A percentile compares a stretch with the other conserved stretches of the same genome.
Conservation (phyloP, 108 stramenopile species). For the Nitzschia palea region DNA sequence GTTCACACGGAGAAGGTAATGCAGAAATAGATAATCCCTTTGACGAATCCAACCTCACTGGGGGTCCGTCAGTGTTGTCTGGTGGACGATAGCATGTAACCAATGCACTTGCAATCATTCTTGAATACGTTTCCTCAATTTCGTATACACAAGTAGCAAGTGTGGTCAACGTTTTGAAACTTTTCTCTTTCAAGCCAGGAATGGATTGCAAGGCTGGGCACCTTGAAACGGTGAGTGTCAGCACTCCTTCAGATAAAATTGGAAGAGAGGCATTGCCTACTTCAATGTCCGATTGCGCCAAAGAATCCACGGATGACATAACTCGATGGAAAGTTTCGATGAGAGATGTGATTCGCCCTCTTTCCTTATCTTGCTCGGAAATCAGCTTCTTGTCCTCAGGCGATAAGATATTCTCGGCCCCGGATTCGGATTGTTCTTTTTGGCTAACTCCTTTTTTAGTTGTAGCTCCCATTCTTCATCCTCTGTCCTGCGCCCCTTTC, state of each 20-base stretch:
- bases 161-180: slow-evolving; percentile 55
- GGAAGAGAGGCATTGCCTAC: slow-evolving; percentile 80
- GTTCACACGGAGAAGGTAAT: slow-evolving; percentile 77
- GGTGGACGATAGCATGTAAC: slow-evolving; percentile 42
- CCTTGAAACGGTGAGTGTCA: slow-evolving; percentile 44
- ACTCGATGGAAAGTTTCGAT: slow-evolving; percentile 45
- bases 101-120: slow-evolving; percentile 62
- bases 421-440: slow-evolving; percentile 46
- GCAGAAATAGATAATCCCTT: slow-evolving; percentile 10
- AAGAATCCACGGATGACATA: slow-evolving; percentile 49
- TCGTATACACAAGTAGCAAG: slow-evolving; percentile 84
- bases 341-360: slow-evolving; percentile 31
- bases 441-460: slow-evolving; percentile 78
- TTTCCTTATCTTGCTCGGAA: slow-evolving; percentile 47
- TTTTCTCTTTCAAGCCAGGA: slow-evolving; percentile 34
- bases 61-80: not conserved
- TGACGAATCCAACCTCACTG: not conserved
- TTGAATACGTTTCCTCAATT: slow-evolving; percentile 76
- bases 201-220: slow-evolving; percentile 45
- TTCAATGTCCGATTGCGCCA: slow-evolving; percentile 79
- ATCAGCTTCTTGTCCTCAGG: slow-evolving; percentile 65
- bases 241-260: slow-evolving; percentile 43
- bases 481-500: slow-evolving; percentile 50
- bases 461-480: slow-evolving; percentile 91
- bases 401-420: slow-evolving; percentile 28